Evolutionary conservation across 495 filamentous ascomycete genomes (phyloP).

Genomic region (Astrothelium subdiscretum): DNA sequence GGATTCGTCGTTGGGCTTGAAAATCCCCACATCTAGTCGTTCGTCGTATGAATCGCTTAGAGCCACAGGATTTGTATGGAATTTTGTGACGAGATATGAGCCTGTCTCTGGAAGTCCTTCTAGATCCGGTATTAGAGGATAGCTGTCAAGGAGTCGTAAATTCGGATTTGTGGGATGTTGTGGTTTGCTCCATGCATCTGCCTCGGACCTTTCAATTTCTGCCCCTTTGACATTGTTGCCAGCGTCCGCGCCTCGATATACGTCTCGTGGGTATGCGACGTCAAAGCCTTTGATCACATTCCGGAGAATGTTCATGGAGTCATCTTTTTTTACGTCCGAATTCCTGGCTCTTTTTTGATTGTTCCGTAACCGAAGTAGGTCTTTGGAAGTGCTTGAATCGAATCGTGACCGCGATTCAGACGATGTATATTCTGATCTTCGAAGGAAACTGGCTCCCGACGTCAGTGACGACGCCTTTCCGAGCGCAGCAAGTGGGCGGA

Average conservation of each 20-base stretch:
- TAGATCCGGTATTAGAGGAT: constrained; percentile 78
- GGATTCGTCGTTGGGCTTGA: constrained; percentile 49
- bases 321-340: constrained; percentile 51
- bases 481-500: constrained; percentile 66
- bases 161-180: constrained; percentile 75
- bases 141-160: constrained; percentile 64
- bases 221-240: constrained; percentile 42
- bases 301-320: constrained; percentile 69
- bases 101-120: constrained; percentile 78
- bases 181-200: constrained; percentile 59
- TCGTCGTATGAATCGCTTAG: constrained; percentile 53
- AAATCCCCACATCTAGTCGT: constrained; percentile 67
- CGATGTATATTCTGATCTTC: constrained; percentile 92
- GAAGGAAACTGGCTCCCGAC: constrained; percentile 78
- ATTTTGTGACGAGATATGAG: constrained; percentile 80
- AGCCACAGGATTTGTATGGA: constrained; percentile 65
- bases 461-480: constrained; percentile 62
- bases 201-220: constrained; percentile 43
- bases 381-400: constrained; percentile 30
- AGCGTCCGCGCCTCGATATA: constrained; percentile 41
- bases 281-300: constrained; percentile 80
- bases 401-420: constrained; percentile 42
- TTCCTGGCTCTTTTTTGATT: constrained; percentile 29
- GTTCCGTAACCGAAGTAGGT: constrained; percentile 23
- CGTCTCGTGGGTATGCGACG: constrained; percentile 58